phyloP scores from a whole-genome alignment of 139 green algal species.

The Chlamydomonas incerta region DNA sequence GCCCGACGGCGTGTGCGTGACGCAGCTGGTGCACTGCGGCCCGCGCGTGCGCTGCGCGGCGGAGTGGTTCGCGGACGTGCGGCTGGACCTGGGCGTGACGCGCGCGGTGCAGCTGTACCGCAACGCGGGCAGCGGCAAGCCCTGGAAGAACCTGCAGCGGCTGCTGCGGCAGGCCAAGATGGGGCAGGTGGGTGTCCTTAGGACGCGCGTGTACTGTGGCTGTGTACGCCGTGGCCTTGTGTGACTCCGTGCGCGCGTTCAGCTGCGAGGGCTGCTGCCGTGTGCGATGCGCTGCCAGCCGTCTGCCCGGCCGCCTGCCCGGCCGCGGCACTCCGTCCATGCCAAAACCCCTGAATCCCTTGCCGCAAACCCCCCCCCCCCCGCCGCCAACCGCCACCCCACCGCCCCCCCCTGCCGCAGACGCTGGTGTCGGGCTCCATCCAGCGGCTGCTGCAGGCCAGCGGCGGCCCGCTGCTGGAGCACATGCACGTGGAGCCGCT shows the following conservation, averaged over 20 bases:
- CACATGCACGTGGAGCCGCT: background rate
- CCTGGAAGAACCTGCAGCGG: constrained; percentile 24
- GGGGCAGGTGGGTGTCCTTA: constrained; percentile 9
- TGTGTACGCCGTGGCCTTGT: too few relatives aligned
- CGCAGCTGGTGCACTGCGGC: constrained; percentile 27
- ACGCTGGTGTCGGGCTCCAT: constrained; percentile 8
- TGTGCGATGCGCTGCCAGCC: too few relatives aligned
- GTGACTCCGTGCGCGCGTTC: too few relatives aligned
- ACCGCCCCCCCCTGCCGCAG: background rate
- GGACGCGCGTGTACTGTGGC: too few relatives aligned
- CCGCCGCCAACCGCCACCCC: too few relatives aligned
- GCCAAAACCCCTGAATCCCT: too few relatives aligned
- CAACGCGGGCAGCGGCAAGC: constrained; percentile 1
- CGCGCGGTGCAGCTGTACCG: constrained; percentile 21
- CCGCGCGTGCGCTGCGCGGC: constrained; percentile 23
- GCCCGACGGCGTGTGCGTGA: constrained; percentile 11
- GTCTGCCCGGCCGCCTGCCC: too few relatives aligned
- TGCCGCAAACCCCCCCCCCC: too few relatives aligned
- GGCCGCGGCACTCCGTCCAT: too few relatives aligned
- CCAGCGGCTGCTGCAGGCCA: background rate
- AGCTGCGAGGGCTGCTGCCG: too few relatives aligned
- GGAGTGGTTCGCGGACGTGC: constrained; percentile 28
- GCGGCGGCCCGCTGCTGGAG: constrained; percentile 1
- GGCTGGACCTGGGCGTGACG: constrained; percentile 16
- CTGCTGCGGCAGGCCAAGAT: constrained; percentile 26